Percentiles rank a stretch among this genome's conserved stretches.
These are phyloP conservation scores for Anastatica hierochuntica DNA, from an alignment of 345 rosid species.

Conservation along the genomic window DNA sequence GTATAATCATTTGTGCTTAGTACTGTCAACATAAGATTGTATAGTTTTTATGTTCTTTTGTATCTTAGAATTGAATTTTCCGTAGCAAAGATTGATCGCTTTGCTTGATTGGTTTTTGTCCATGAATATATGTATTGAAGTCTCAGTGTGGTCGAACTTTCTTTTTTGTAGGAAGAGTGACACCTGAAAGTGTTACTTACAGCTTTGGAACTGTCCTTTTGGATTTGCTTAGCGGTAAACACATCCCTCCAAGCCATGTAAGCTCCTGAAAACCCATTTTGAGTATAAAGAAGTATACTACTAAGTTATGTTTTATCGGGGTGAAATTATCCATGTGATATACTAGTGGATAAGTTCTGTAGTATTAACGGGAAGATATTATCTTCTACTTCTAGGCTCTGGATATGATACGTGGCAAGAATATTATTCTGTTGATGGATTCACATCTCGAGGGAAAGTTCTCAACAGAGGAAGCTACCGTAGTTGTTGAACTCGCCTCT, in stretches of 20 bases:
- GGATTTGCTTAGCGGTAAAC: slow-evolving; percentile 94
- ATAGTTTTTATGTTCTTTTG: background rate
- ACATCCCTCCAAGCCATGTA: slow-evolving; percentile 94
- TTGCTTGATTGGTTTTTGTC: background rate
- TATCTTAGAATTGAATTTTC: background rate
- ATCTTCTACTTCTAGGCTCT: slow-evolving; percentile 54
- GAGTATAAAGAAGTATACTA: background rate
- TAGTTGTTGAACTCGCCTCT: slow-evolving; percentile 72
- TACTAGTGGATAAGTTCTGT: background rate
- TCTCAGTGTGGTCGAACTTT: background rate
- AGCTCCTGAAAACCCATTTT: slow-evolving; percentile 17
- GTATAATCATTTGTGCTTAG: slow-evolving; percentile 22
- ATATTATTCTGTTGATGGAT: slow-evolving; percentile 70
- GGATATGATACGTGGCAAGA: slow-evolving; percentile 81
- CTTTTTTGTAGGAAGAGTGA: slow-evolving; percentile 67
- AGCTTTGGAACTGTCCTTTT: slow-evolving; percentile 95
- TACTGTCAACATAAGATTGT: background rate
- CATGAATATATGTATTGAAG: background rate
- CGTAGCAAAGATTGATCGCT: background rate
- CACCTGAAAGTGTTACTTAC: slow-evolving; percentile 84
- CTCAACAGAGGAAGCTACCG: slow-evolving; percentile 81
- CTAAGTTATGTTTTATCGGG: too few relatives aligned
- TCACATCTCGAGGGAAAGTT: slow-evolving; percentile 90
- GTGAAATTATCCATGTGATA: background rate
- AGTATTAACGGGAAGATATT: slow-evolving; percentile 12